A percentile compares a stretch with the other conserved stretches of the same genome.
These are phyloP conservation scores for Argentina anserina DNA, from an alignment of 306 rosid genomes.

Conservation along the genomic window DNA sequence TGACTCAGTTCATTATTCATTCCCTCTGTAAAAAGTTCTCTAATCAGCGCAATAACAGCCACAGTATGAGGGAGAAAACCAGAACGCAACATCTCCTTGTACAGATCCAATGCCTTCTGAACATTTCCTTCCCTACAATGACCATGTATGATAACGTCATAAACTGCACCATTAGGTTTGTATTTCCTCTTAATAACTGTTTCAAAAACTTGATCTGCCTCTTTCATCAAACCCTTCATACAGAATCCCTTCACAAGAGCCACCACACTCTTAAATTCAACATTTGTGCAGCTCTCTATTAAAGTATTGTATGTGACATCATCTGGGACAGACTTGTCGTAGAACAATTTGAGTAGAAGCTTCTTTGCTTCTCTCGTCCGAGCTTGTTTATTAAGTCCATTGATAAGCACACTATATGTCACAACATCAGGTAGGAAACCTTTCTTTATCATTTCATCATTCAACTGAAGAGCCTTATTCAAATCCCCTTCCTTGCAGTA, in stretches of 20 bases:
- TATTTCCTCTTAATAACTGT: constrained; percentile 53
- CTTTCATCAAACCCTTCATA: constrained; percentile 84
- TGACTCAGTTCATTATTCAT: constrained; percentile 56
- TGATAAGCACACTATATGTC: constrained; percentile 86
- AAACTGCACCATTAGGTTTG: constrained; percentile 58
- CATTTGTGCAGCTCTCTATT: constrained; percentile 62
- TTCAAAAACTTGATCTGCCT: constrained; percentile 70
- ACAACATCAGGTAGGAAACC: constrained; percentile 79
- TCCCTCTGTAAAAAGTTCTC: constrained; percentile 56
- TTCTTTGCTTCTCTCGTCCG: constrained; percentile 83
- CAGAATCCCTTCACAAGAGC: constrained; percentile 88
- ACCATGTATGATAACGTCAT: constrained; percentile 73
- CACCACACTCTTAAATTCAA: constrained; percentile 60
- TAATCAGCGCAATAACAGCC: constrained; percentile 59
- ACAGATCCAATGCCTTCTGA: constrained; percentile 57
- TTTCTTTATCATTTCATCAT: constrained; percentile 70
- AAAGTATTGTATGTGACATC: constrained; percentile 67
- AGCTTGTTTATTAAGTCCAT: constrained; percentile 78
- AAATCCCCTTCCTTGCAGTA: constrained; percentile 70
- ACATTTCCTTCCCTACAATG: constrained; percentile 68
- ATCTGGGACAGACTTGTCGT: constrained; percentile 60
- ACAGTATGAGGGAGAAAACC: constrained; percentile 72
- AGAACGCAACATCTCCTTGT: constrained; percentile 54
- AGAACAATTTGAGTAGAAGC: constrained; percentile 80
- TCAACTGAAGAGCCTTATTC: constrained; percentile 63